Conservation (phyloP, 306 rosid genomes). For the Cajanus cajan region DNA sequence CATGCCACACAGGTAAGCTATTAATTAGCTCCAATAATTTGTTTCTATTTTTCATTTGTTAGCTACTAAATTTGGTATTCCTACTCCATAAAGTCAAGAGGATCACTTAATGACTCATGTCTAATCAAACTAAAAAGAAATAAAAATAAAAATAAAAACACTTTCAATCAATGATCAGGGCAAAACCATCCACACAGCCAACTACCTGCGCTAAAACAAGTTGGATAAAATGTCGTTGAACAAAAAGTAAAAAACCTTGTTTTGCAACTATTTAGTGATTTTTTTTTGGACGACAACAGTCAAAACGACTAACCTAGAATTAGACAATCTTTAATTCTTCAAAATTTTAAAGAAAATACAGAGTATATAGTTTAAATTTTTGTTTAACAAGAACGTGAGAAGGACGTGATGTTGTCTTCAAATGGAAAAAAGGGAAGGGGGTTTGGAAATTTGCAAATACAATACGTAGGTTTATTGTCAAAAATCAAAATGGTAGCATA, state of each 20-base stretch:
- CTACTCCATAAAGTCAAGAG: not conserved
- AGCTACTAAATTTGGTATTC: slow-evolving; percentile 8
- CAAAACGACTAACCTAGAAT: not conserved
- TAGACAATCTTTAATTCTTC: not conserved
- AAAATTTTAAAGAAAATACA: not conserved
- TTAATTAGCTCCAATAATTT: not conserved
- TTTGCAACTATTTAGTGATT: not conserved
- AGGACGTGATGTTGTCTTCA: not conserved
- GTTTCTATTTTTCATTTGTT: not conserved
- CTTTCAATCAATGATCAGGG: not conserved
- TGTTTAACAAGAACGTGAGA: not conserved
- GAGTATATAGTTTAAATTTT: not conserved
- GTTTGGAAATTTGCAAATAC: not conserved
- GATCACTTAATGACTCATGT: not conserved
- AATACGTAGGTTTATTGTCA: not conserved
- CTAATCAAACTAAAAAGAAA: not conserved
- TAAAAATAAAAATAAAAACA: too few species aligned
- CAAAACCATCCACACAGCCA: not conserved
- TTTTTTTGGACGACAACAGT: not conserved
- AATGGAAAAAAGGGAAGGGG: not conserved
- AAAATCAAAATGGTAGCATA: not conserved
- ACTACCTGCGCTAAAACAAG: not conserved
- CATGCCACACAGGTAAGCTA: not conserved
- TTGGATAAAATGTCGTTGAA: not conserved
- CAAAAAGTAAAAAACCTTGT: not conserved